Evolutionary conservation across 1,284 basidiomycete genomes (phyloP), one percentile per base, ranked within the genome.

Genomic region (Meripilus lineatus): DNA sequence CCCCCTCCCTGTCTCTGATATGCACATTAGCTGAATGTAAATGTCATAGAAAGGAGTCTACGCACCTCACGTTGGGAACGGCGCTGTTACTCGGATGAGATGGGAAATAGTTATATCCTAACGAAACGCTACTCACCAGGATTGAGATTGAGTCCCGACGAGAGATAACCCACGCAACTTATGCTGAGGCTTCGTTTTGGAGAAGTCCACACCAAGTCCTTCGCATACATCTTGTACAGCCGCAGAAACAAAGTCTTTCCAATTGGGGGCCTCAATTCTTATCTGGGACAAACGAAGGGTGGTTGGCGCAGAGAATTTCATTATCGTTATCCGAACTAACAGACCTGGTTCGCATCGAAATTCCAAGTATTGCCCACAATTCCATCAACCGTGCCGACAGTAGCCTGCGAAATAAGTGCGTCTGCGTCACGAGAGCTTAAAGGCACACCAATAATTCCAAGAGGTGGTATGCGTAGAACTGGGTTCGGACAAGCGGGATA

Each of bases 391-490:
- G n/a, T n/a, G n/a, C n/a, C n/a, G 4, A 57, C 51, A 3, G 53
- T 51, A 26, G 38, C 26, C 15, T n/a, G 15, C 11, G 35, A 18
- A 17, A 42, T 44, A 20, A 45, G 23, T n/a, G 44, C 34, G 13
- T 36, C 37, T 10, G 50, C 47, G 22, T 50, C 48, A 3, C 48
- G 43, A 2, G 15, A 18, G 33, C 42, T 50, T n/a, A 74, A 56
- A 5, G 72, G 70, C 10, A 72, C 58, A 0, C 70, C 68, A 25
- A 74, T 44, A 2, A 47, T 24, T 2, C 62, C 62, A 1, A 64
- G 21, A 18, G 50, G 55, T 1, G 51, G 48, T 8, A 64, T 41
- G 11, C 32, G 39, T 5, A 64, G 44, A 4, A 30, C 28, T 1
- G 50, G 50, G 21, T 52, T 52, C 48, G 58, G 52, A 50, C 64